Percentiles rank a stretch among this genome's conserved stretches.
Evolutionary conservation across 2,329 filamentous ascomycete species (phyloP).

Genomic region (Zymoseptoria passerinii): DNA sequence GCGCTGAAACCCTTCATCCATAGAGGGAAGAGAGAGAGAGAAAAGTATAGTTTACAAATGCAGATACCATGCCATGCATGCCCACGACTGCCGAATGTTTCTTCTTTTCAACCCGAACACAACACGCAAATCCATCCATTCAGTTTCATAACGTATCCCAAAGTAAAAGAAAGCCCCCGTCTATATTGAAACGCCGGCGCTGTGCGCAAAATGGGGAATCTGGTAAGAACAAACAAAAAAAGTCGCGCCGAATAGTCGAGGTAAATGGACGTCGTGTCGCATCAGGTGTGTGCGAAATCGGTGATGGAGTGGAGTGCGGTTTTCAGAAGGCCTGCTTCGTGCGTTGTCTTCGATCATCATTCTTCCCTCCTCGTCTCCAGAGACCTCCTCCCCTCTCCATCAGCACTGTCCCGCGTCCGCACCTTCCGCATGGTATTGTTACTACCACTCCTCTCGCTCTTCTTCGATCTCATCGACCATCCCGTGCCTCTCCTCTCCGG

Average conservation of each 20-base stretch:
- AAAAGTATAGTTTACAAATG: background rate
- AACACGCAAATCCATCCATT: background rate
- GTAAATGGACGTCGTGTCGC: background rate
- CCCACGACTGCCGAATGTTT: background rate
- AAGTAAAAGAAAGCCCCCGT: background rate
- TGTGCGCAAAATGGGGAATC: background rate
- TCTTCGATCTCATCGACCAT: constrained; percentile 28
- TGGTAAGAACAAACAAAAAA: background rate
- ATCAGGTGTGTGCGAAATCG: background rate
- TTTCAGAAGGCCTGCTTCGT: background rate
- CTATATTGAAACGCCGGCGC: background rate
- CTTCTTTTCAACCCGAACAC: background rate
- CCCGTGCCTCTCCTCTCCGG: constrained; percentile 21
- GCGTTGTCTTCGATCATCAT: background rate
- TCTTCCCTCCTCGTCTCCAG: constrained; percentile 18
- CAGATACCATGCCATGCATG: background rate
- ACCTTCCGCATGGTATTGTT: constrained; percentile 45
- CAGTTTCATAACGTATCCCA: background rate
- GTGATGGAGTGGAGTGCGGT: background rate
- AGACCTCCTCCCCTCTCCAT: constrained; percentile 15
- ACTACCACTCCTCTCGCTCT: constrained; percentile 40
- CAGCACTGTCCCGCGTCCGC: constrained; percentile 24
- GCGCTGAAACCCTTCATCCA: too few species aligned
- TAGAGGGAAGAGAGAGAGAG: background rate
- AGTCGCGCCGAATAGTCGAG: background rate